phyloP scores from a whole-genome alignment of 495 filamentous ascomycete genomes.

The Penicillium paradoxum region DNA sequence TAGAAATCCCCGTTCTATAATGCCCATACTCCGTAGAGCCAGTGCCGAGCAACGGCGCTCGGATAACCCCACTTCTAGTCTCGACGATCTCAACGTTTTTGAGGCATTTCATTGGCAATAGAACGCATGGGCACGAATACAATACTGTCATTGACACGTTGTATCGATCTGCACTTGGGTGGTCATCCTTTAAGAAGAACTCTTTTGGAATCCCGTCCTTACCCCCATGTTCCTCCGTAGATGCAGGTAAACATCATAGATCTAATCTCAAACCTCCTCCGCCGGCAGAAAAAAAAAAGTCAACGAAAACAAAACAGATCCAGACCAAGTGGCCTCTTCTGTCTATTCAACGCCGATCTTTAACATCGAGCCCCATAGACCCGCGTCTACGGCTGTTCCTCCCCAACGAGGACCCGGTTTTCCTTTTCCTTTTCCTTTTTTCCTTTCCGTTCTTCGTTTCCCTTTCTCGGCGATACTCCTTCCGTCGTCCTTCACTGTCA shows the following conservation, averaged over 20 bases:
- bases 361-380: not conserved
- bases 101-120: slow-evolving; percentile 19
- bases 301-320: slow-evolving; percentile 2
- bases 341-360: not conserved
- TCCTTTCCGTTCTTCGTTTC: not conserved
- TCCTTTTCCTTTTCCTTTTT: not conserved
- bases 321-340: slow-evolving; percentile 6
- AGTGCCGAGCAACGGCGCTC: slow-evolving; percentile 1
- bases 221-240: not conserved
- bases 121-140: not conserved
- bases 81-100: slow-evolving; percentile 11
- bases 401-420: not conserved
- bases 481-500: not conserved
- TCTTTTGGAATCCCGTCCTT: not conserved
- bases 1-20: not conserved
- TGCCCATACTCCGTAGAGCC: not conserved
- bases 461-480: not conserved
- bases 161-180: slow-evolving; percentile 6
- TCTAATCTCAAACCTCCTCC: slow-evolving; percentile 1
- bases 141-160: not conserved
- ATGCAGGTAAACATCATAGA: not conserved
- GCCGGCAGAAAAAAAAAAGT: slow-evolving; percentile 10
- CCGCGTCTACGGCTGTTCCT: not conserved
- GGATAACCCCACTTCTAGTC: slow-evolving; percentile 20
- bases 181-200: not conserved